Base-by-base conservation (phyloP, 306 rosid genomes). In the Cicer yamashitae region DNA sequence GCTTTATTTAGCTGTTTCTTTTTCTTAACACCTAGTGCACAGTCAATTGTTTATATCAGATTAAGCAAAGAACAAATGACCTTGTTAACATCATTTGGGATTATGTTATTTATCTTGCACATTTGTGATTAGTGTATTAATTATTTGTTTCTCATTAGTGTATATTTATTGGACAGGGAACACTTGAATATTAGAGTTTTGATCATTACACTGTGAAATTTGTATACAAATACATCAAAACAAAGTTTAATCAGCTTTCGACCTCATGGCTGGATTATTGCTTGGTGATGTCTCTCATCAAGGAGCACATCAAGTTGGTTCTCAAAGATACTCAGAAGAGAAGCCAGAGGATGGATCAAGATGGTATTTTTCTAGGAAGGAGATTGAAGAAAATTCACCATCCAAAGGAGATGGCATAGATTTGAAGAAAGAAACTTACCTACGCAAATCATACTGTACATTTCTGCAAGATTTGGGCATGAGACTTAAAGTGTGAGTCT, bases 401-500 rank as follows among this genome's bases (percentile, higher is more conserved):
- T 94, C 98, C 65, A 90, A 89, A 80, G 76, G 30, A 61, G 98
- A 94, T 69, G 96, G 93, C 73, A 77, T 91, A 85, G 98, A 94
- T 83, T 84, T 89, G 88, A 90, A 91, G 87, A 94, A 94, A 75
- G 97, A 91, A 91, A 83, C 93, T 44, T 91, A 90, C 82, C 84
- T 94, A 67, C 98, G 98, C 75, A 91, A 91, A 77, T 94, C 98
- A 37, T 94, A 94, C 74, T 91, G 98, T 84, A 89, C 96, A 56
- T 91, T 87, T 83, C 85, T 94, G 68, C 98, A 94, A 83, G 96
- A 94, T 84, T 82, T 94, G 78, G 98, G 98, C 79, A 94, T 90
- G 94, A 87, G 96, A 56, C 93, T 94, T 70, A 91, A 91, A 91
- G 97, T 94, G 98, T 94, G 79, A 94, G 98, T 88, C 44, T 82